Conservation (phyloP, 2,329 filamentous ascomycete species). For the Dothiorella sarmentorum region DNA sequence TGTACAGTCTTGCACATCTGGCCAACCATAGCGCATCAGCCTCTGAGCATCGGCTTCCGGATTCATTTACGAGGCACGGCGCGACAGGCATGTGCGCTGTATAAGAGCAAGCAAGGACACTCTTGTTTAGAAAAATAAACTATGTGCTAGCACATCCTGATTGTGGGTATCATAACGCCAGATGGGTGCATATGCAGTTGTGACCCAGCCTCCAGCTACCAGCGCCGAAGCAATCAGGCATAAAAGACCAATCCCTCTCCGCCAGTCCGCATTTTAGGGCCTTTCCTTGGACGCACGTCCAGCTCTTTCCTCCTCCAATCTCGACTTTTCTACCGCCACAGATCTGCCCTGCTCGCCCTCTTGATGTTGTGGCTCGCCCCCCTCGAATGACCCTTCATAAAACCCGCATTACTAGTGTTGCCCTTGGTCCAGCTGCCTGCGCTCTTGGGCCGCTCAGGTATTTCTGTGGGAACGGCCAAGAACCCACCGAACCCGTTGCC, state of each 20-base stretch:
- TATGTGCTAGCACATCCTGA: constrained; percentile 13
- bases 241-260: not conserved
- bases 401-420: not conserved
- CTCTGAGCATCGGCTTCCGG: too few species aligned
- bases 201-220: constrained; percentile 16
- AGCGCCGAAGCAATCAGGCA: constrained; percentile 16
- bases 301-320: not conserved
- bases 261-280: not conserved
- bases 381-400: not conserved
- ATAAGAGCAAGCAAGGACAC: not conserved
- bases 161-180: constrained; percentile 19
- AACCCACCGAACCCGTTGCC: constrained; percentile 66
- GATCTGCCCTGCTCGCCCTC: constrained; percentile 16
- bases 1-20: too few species aligned
- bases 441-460: constrained; percentile 34
- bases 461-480: constrained; percentile 54
- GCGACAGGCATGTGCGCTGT: too few species aligned
- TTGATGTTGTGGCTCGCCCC: constrained; percentile 2
- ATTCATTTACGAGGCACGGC: not conserved
- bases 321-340: constrained; percentile 14
- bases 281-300: not conserved
- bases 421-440: constrained; percentile 26
- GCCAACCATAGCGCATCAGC: too few species aligned
- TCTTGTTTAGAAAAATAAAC: not conserved
- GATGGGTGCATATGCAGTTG: constrained; percentile 11